Percentiles rank a stretch among this genome's conserved stretches.
Conservation (phyloP, 768 basidiomycete species). For the Obba rivulosa region DNA sequence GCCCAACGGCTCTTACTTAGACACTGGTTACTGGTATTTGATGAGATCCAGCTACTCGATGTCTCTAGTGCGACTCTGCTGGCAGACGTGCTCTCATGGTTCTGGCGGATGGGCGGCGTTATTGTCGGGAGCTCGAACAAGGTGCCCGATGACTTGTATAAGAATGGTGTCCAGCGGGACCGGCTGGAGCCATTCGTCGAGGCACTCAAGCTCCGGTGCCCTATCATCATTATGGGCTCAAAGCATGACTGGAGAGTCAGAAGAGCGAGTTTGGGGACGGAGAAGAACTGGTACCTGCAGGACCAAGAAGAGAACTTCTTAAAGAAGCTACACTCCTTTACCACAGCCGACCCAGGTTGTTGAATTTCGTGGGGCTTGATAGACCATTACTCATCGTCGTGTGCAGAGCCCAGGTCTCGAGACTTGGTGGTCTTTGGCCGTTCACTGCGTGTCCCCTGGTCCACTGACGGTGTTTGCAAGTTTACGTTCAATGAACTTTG, state of each 20-base stretch:
- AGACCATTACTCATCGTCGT: background rate
- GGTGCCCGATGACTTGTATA: constrained; percentile 50
- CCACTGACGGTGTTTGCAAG: constrained; percentile 32
- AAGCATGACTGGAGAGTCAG: constrained; percentile 42
- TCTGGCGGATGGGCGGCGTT: constrained; percentile 58
- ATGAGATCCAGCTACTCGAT: constrained; percentile 57
- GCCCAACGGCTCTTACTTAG: constrained; percentile 38
- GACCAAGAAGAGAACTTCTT: constrained; percentile 21
- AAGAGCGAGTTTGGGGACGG: constrained; percentile 9
- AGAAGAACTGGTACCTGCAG: constrained; percentile 29
- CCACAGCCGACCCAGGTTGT: background rate
- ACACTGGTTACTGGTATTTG: constrained; percentile 51
- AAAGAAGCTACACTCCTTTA: constrained; percentile 1
- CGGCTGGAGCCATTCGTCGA: constrained; percentile 53
- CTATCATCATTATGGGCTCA: constrained; percentile 39
- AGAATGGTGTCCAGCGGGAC: constrained; percentile 51
- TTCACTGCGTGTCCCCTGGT: constrained; percentile 38
- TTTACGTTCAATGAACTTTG: constrained; percentile 50
- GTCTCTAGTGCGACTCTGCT: constrained; percentile 50
- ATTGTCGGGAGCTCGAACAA: constrained; percentile 46
- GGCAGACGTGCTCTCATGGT: constrained; percentile 52
- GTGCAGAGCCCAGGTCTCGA: constrained; percentile 15
- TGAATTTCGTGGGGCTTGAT: background rate
- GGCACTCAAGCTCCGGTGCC: constrained; percentile 47
- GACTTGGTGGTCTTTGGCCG: constrained; percentile 46